phyloP scores from a whole-genome alignment of 768 basidiomycete species.

The Kwoniella heveanensis region DNA sequence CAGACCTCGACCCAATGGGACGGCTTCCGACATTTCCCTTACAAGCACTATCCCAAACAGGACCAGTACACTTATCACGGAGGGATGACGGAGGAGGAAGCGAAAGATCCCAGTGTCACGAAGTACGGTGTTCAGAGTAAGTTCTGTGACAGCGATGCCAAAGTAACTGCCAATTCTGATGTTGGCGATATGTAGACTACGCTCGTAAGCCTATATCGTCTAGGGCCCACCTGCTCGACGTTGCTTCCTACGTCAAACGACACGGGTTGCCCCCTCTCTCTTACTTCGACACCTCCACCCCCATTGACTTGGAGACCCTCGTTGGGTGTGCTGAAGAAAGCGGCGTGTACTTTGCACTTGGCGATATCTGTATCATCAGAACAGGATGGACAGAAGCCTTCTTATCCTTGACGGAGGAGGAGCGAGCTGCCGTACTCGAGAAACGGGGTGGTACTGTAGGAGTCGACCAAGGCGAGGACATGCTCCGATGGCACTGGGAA shows the following conservation, averaged over 20 bases:
- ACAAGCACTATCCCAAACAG: constrained; percentile 32
- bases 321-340: constrained; percentile 13
- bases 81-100: constrained; percentile 27
- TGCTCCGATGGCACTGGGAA: constrained; percentile 41
- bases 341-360: constrained; percentile 18
- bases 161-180: too few species aligned
- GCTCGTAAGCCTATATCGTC: constrained; percentile 33
- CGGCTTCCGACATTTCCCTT: constrained; percentile 21
- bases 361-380: constrained; percentile 36
- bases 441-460: constrained; percentile 12
- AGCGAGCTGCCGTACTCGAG: constrained; percentile 9
- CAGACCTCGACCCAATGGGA: constrained; percentile 21
- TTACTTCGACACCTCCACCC: constrained; percentile 8
- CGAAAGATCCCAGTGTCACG: constrained; percentile 15
- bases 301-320: constrained; percentile 21
- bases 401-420: constrained; percentile 10
- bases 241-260: constrained; percentile 21
- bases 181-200: too few species aligned
- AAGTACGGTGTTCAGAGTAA: constrained; percentile 33
- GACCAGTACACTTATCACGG: constrained; percentile 26
- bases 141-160: not conserved
- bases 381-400: constrained; percentile 38
- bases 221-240: constrained; percentile 38
- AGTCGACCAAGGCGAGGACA: constrained; percentile 21
- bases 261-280: constrained; percentile 24